A percentile compares a stretch with the other conserved stretches of the same genome.
Evolutionary conservation across 371 early-diverging fungal genomes (phyloP).

Genomic region (Umbelopsis sp.): DNA sequence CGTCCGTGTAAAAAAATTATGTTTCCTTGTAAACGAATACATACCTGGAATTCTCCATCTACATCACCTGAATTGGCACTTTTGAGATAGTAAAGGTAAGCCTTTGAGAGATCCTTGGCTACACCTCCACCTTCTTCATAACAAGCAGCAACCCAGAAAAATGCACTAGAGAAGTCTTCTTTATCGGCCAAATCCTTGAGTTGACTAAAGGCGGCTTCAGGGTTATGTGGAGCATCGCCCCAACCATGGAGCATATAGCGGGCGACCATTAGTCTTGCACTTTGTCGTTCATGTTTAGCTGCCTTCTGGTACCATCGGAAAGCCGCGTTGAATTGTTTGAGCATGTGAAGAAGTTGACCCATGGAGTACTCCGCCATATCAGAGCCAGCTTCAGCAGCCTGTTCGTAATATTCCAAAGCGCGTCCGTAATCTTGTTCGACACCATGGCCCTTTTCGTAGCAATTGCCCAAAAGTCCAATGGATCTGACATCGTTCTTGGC

Average conservation of each 20-base stretch:
- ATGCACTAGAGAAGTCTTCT: slow-evolving; percentile 20
- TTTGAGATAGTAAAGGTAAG: slow-evolving; percentile 38
- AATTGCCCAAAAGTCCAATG: slow-evolving; percentile 70
- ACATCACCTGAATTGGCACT: slow-evolving; percentile 13
- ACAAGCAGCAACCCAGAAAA: slow-evolving; percentile 49
- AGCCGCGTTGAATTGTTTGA: slow-evolving; percentile 33
- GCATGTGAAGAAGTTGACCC: slow-evolving; percentile 41
- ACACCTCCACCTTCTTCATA: slow-evolving; percentile 48
- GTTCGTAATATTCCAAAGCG: slow-evolving; percentile 49
- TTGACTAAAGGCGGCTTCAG: slow-evolving; percentile 34
- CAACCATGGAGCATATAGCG: slow-evolving; percentile 44
- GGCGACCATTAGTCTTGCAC: slow-evolving; percentile 38
- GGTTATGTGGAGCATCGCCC: slow-evolving; percentile 30
- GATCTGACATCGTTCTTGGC: slow-evolving; percentile 63
- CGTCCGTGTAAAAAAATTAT: not conserved
- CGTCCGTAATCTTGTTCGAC: slow-evolving; percentile 40
- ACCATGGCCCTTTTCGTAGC: slow-evolving; percentile 46
- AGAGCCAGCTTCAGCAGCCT: slow-evolving; percentile 40
- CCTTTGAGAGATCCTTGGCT: slow-evolving; percentile 24
- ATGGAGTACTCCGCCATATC: slow-evolving; percentile 46
- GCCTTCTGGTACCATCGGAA: slow-evolving; percentile 48
- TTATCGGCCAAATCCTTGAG: slow-evolving; percentile 26
- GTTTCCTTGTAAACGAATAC: not conserved
- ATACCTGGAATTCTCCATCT: slow-evolving; percentile 28
- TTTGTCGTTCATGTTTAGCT: slow-evolving; percentile 25